Evolutionary conservation across 306 rosid genomes (phyloP).

Genomic region (Abrus pulchellus): DNA sequence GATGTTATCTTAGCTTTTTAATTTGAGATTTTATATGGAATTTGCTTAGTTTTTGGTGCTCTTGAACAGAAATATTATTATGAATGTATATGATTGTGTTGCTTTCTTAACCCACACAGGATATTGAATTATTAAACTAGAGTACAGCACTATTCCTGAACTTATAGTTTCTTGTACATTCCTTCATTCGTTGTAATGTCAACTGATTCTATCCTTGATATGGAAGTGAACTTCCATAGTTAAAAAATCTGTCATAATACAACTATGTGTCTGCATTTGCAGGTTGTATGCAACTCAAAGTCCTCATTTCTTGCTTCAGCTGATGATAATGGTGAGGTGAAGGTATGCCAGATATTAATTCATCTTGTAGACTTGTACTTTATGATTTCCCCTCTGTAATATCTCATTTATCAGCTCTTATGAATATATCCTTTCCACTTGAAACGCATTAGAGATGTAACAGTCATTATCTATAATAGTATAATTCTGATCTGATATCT

Average conservation of each 20-base stretch:
- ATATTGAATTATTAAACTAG: conserved; percentile 36
- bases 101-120: conserved; percentile 26
- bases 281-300: conserved; percentile 81
- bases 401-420: conserved; percentile 22
- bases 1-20: conserved; percentile 1
- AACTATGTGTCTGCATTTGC: conserved; percentile 46
- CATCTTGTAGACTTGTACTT: conserved; percentile 7
- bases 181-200: conserved; percentile 30
- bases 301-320: conserved; percentile 95
- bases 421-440: conserved; percentile 37
- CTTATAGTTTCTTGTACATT: conserved; percentile 2
- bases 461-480: conserved; percentile 14
- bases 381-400: conserved; percentile 23
- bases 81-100: background rate
- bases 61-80: conserved; percentile 2
- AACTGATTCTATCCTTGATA: conserved; percentile 12
- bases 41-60: conserved; percentile 11
- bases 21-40: conserved; percentile 12
- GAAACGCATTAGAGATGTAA: background rate
- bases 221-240: conserved; percentile 22
- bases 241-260: conserved; percentile 13
- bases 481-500: background rate
- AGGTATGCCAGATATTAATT: conserved; percentile 62
- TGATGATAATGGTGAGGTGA: conserved; percentile 91
- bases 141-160: conserved; percentile 31